Evolutionary conservation across 768 basidiomycete species (phyloP).

Genomic region (Trametes cingulata): DNA sequence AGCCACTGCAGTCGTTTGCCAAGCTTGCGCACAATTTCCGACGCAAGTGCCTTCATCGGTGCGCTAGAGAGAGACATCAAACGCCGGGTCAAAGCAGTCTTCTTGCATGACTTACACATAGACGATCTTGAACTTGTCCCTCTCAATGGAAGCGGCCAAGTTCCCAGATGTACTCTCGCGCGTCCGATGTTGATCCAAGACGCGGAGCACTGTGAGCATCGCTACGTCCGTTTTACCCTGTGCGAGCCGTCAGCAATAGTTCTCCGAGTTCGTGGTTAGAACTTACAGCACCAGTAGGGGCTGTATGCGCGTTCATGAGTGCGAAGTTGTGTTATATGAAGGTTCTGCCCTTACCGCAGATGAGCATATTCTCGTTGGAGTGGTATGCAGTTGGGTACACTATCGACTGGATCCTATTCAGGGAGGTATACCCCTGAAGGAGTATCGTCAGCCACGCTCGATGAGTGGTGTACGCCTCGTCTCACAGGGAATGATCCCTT

Average conservation of each 20-base stretch:
- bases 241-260: neutral
- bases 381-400: constrained; percentile 90
- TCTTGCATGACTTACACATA: constrained; percentile 68
- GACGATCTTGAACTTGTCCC: constrained; percentile 89
- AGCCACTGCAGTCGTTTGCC: constrained; percentile 90
- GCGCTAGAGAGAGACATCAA: constrained; percentile 51
- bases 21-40: constrained; percentile 93
- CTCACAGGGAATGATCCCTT: constrained; percentile 83
- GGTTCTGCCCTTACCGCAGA: constrained; percentile 64
- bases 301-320: constrained; percentile 38
- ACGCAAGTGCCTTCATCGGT: constrained; percentile 97
- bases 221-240: constrained; percentile 99
- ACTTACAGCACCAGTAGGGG: constrained; percentile 95
- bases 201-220: constrained; percentile 88
- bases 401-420: constrained; percentile 96
- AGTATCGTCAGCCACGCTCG: constrained; percentile 3
- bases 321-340: neutral
- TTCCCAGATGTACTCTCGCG: constrained; percentile 31
- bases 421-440: constrained; percentile 74
- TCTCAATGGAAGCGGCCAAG: constrained; percentile 55
- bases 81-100: neutral
- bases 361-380: constrained; percentile 95
- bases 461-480: neutral
- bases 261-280: neutral
- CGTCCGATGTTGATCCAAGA: constrained; percentile 69